Evolutionary conservation across 805 yeast genomes (phyloP).

Genomic region (Candida gorgasii): DNA sequence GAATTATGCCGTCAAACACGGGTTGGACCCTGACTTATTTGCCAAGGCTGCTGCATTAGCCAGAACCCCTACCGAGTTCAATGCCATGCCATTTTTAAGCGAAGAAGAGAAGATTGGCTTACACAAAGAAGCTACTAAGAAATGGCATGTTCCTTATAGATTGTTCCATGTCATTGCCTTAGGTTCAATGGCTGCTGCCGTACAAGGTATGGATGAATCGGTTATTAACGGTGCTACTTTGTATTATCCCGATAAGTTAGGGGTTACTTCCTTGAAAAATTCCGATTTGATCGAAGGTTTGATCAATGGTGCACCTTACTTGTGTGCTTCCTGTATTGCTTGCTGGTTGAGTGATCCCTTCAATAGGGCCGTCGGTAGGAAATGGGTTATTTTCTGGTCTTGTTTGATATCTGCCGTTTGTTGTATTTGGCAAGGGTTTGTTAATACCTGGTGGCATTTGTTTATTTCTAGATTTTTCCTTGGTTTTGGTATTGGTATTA

Average conservation of each 20-base stretch:
- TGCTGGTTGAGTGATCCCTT: slow-evolving; percentile 61
- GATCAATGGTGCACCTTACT: slow-evolving; percentile 65
- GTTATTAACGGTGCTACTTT: slow-evolving; percentile 68
- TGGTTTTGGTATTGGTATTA: slow-evolving; percentile 69
- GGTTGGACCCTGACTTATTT: slow-evolving; percentile 58
- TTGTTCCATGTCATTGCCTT: slow-evolving; percentile 55
- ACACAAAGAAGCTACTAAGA: slow-evolving; percentile 46
- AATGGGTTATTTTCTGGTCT: slow-evolving; percentile 60
- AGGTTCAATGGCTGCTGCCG: slow-evolving; percentile 68
- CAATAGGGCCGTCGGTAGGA: slow-evolving; percentile 56
- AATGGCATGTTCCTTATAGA: slow-evolving; percentile 48
- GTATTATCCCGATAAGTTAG: slow-evolving; percentile 57
- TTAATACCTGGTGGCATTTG: slow-evolving; percentile 60
- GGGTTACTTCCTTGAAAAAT: slow-evolving; percentile 41
- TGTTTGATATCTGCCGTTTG: slow-evolving; percentile 58
- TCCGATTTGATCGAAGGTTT: slow-evolving; percentile 61
- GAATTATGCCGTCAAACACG: slow-evolving; percentile 57
- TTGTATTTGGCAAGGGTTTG: slow-evolving; percentile 69
- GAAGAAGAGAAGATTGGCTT: slow-evolving; percentile 49
- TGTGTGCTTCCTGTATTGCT: slow-evolving; percentile 55
- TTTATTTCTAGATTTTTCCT: slow-evolving; percentile 58
- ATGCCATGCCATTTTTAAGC: slow-evolving; percentile 52
- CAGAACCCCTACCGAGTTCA: slow-evolving; percentile 53
- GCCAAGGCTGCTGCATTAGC: slow-evolving; percentile 63
- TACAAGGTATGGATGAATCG: slow-evolving; percentile 76